Percentiles rank a stretch among this genome's conserved stretches.
These are phyloP conservation scores for Ceratobasidium theobromae DNA, from an alignment of 1,284 basidiomycete genomes.

Conservation along the genomic window DNA sequence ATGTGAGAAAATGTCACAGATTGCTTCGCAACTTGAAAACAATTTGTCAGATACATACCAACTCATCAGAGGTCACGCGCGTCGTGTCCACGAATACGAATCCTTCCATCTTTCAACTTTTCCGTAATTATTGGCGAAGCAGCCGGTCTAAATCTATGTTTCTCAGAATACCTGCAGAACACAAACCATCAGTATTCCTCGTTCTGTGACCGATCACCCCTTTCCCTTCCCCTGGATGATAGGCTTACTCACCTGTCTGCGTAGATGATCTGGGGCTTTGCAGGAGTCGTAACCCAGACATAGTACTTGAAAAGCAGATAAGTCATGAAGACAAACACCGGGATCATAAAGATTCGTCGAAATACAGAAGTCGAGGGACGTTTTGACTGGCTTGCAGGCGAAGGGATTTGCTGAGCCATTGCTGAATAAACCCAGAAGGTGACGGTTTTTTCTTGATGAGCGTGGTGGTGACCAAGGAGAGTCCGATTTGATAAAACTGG, in stretches of 20 bases:
- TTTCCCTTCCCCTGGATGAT: neutral
- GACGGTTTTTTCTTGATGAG: neutral
- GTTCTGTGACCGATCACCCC: neutral
- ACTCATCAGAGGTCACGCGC: conserved; percentile 16
- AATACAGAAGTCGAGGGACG: conserved; percentile 48
- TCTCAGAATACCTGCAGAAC: conserved; percentile 58
- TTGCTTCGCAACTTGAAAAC: neutral
- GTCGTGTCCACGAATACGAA: conserved; percentile 55
- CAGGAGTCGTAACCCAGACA: conserved; percentile 42
- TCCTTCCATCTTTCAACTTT: conserved; percentile 57
- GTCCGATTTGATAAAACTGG: neutral
- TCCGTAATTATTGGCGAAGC: conserved; percentile 69
- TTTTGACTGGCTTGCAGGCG: conserved; percentile 12
- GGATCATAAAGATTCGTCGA: conserved; percentile 52
- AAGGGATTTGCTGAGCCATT: conserved; percentile 16
- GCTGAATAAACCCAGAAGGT: too few relatives aligned
- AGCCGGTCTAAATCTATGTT: conserved; percentile 64
- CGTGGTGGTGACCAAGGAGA: neutral
- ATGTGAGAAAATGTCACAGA: too few relatives aligned
- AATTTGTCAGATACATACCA: neutral
- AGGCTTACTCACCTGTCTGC: conserved; percentile 49
- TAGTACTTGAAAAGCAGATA: conserved; percentile 46
- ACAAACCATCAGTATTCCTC: neutral
- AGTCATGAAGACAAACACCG: conserved; percentile 49
- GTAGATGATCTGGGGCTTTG: conserved; percentile 49